Evolutionary conservation across 2,329 filamentous ascomycete genomes (phyloP), one percentile per base, ranked within the genome.

Genomic region (Ophiocordyceps camponoti-saundersi): DNA sequence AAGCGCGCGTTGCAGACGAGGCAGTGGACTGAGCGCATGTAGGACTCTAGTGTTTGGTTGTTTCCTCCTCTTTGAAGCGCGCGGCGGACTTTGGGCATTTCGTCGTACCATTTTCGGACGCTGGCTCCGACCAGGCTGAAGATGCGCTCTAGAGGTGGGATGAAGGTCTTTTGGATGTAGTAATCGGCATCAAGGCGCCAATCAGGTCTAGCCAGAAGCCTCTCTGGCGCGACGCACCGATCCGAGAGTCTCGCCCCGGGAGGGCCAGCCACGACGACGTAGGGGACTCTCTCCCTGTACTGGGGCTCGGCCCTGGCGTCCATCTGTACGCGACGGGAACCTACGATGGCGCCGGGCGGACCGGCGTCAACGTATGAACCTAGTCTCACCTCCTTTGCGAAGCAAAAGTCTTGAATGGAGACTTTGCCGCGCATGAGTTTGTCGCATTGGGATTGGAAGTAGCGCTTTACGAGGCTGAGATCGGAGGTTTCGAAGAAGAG

Each of bases 121-220:
- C 92, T 94, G 30, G 88, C 92, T 7, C 92, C 92, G 2, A 96
- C 85, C 3, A 98, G 80, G 57, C 92, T 95, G 68, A 98, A 95
- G 53, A 98, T 95, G 26, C 92, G 81, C 62, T 96, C 90, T 0
- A 98, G 73, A 0, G 92, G 92, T 6, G 92, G 92, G 45, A 98
- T 93, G 10, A 98, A 60, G 59, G 95, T 96, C 67, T 95, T 96
- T 18, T 76, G 79, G 56, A 98, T 96, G 67, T 98, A 98, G 64
- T 98, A 98, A 55, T 95, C 88, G 0, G 89, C 82, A 57, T 98
- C 92, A 18, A 98, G 74, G 55, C 87, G 80, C 45, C 82, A 75
- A 55, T 90, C 77, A 21, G 85, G 78, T 53, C 85, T 85, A 46
- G 77, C 69, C 2, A 96, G 72, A 4, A 96, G 69, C 11, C 81